Conservation (phyloP, 106 monocot genomes). For the Dendrobium catenatum region DNA sequence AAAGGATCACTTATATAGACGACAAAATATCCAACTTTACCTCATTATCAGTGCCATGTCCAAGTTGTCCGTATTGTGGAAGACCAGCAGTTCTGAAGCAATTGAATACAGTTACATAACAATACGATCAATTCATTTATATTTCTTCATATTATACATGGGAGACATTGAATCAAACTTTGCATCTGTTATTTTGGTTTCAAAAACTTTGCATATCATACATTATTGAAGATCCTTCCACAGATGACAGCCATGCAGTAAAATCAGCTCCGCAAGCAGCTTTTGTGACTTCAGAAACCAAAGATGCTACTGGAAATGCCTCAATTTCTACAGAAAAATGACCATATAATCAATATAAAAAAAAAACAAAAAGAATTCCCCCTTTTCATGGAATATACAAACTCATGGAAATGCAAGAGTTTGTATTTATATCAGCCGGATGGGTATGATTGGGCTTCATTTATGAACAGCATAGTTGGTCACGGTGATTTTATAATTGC, state of each 20-base stretch:
- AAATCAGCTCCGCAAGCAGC: constrained; percentile 85
- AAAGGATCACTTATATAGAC: not conserved
- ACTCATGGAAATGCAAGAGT: not conserved
- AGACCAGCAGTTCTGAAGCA: constrained; percentile 74
- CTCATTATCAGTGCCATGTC: constrained; percentile 95
- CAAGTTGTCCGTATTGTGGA: constrained; percentile 98
- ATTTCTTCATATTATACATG: not conserved
- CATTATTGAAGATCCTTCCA: constrained; percentile 89
- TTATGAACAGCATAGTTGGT: not conserved
- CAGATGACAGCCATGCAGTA: constrained; percentile 85
- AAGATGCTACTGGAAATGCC: constrained; percentile 62
- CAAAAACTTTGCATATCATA: constrained; percentile 29
- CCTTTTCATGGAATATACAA: not conserved
- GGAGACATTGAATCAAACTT: not conserved
- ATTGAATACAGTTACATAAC: constrained; percentile 3
- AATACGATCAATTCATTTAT: not conserved
- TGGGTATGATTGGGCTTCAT: not conserved
- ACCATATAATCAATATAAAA: not conserved
- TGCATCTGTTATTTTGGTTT: not conserved
- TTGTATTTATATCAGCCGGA: not conserved
- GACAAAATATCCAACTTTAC: constrained; percentile 19
- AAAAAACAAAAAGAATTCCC: not conserved
- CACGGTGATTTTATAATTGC: not conserved
- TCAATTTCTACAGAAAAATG: constrained; percentile 57
- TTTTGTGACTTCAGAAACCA: constrained; percentile 69